Evolutionary conservation across 1,139 yeast species (phyloP).

Genomic region (Suhomyces chickasaworum): DNA sequence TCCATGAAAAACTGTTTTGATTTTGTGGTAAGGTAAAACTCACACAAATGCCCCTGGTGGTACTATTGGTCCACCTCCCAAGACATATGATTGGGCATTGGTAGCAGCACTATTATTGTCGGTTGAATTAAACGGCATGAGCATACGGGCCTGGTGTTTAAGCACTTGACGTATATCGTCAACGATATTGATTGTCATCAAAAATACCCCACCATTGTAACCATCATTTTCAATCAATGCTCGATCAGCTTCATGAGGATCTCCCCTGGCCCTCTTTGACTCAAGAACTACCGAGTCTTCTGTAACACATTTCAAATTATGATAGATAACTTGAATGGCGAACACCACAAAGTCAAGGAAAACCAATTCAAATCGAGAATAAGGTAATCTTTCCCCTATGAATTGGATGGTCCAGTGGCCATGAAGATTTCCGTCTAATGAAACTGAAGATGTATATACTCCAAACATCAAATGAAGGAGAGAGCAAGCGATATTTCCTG

Average conservation of each 20-base stretch:
- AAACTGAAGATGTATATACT: conserved; percentile 19
- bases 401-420: conserved; percentile 44
- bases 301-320: conserved; percentile 34
- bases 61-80: background rate
- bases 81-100: background rate
- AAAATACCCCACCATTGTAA: conserved; percentile 40
- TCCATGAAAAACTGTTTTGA: no score
- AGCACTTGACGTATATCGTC: conserved; percentile 21
- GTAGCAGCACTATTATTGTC: background rate
- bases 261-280: conserved; percentile 9
- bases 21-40: background rate
- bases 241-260: conserved; percentile 12
- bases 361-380: conserved; percentile 29
- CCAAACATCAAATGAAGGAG: conserved; percentile 36
- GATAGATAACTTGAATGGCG: conserved; percentile 33
- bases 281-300: conserved; percentile 36
- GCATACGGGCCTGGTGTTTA: conserved; percentile 6
- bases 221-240: conserved; percentile 37
- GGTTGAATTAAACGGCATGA: background rate
- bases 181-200: conserved; percentile 33
- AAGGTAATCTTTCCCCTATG: conserved; percentile 43
- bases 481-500: conserved; percentile 29
- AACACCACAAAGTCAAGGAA: conserved; percentile 31
- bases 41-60: conserved; percentile 16
- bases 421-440: conserved; percentile 27